Conservation (phyloP, 805 yeast species). For the Ogataea pilisensis region DNA sequence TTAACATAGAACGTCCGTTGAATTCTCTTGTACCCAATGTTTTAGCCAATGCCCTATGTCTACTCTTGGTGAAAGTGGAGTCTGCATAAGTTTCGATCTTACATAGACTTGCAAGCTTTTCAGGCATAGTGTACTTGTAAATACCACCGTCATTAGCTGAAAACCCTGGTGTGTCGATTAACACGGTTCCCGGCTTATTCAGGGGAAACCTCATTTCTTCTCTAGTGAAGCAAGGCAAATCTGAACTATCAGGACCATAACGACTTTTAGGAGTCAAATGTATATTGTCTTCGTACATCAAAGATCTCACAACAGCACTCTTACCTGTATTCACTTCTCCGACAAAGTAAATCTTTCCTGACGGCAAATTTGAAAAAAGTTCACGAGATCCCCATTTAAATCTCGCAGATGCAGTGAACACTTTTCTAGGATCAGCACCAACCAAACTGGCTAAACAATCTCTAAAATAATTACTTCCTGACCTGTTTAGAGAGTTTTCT, state of each 20-base stretch:
- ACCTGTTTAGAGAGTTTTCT: constrained; percentile 17
- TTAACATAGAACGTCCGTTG: constrained; percentile 25
- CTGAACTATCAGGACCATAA: constrained; percentile 44
- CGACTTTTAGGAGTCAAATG: constrained; percentile 22
- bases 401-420: constrained; percentile 48
- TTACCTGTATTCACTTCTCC: constrained; percentile 74
- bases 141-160: constrained; percentile 26
- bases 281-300: constrained; percentile 26
- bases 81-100: constrained; percentile 8
- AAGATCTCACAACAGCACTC: constrained; percentile 51
- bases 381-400: constrained; percentile 59
- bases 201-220: constrained; percentile 39
- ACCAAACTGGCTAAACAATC: constrained; percentile 29
- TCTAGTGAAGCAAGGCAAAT: constrained; percentile 72
- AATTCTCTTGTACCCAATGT: constrained; percentile 13
- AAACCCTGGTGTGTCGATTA: constrained; percentile 49
- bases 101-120: constrained; percentile 3
- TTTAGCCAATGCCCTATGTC: background rate
- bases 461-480: constrained; percentile 29
- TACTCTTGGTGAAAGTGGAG: constrained; percentile 2
- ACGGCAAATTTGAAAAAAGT: too few species aligned
- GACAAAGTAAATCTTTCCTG: constrained; percentile 43
- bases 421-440: constrained; percentile 30
- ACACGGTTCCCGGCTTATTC: constrained; percentile 14
- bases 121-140: constrained; percentile 24